Base-by-base conservation (phyloP, 2,329 filamentous ascomycete species). In the Alternaria consortialis region DNA sequence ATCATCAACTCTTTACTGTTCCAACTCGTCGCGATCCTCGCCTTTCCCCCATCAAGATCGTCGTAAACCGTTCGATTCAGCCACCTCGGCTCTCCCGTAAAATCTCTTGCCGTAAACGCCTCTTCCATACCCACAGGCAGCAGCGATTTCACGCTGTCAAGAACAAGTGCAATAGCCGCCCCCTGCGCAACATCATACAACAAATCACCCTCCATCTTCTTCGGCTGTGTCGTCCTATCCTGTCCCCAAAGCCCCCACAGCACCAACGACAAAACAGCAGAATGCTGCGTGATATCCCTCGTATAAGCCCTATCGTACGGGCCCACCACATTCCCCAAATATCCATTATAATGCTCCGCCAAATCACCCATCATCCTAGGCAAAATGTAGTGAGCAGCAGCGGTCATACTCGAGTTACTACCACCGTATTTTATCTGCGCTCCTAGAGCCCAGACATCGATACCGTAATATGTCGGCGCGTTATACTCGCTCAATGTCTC, bases 241-340 rank as follows among this genome's bases (percentile, higher is more conserved):
- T 79, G 75, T 0, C 81, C 81, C 53, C 76, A 82, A 9, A 83
- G 64, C 5, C 79, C 77, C 81, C 81, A 83, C 71, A 76, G 80
- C 63, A 77, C 81, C 53, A 81, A 69, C 11, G 77, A 75, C n/a
- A 82, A 63, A 39, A 82, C 79, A 0, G 80, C 71, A 1, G 77
- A 79, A 60, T 83, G 79, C 5, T 70, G 69, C 1, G 78, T 79
- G 62, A 79, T 79, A 58, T 80, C 79, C n/a, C 78, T 70, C 4
- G 76, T 78, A 64, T 80, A 80, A 7, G 77, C 78, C 13, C 78
- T 71, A 61, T 80, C 77, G 48, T 79, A 80, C 27, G 77, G 78
- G 0, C 77, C 77, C 0, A 70, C 78, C 53, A 79, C 66, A 52
- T 78, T 78, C 2, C 73, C 74, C 27, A 79, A 67, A 39, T 74